Evolutionary conservation across 129 eudicot genomes (phyloP).

Genomic region (Tagetes patula): DNA sequence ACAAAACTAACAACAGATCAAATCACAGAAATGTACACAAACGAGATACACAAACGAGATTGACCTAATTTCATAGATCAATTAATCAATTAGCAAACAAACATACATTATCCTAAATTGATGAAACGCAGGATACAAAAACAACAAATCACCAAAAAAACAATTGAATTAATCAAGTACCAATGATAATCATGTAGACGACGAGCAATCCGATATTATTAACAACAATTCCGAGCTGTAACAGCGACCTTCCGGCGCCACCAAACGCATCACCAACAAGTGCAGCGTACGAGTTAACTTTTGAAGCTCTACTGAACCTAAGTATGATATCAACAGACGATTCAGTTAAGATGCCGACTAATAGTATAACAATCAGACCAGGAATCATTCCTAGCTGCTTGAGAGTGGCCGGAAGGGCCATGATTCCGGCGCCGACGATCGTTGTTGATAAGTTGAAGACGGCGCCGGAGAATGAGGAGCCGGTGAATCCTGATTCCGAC

Average conservation of each 20-base stretch:
- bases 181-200: slow-evolving; percentile 81
- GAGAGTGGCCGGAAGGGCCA: slow-evolving; percentile 91
- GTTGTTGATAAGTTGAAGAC: slow-evolving; percentile 91
- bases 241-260: slow-evolving; percentile 47
- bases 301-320: slow-evolving; percentile 67
- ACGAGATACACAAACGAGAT: too few relatives aligned
- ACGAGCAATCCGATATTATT: slow-evolving; percentile 72
- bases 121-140: not conserved
- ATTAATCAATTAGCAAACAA: slow-evolving; percentile 1
- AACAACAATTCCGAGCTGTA: slow-evolving; percentile 62
- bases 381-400: slow-evolving; percentile 76
- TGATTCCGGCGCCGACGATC: slow-evolving; percentile 91
- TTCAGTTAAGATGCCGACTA: slow-evolving; percentile 67
- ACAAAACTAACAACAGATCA: slow-evolving; percentile 5
- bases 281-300: slow-evolving; percentile 56
- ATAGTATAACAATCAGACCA: slow-evolving; percentile 48
- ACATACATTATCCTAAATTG: not conserved
- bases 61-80: slow-evolving; percentile 14
- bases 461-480: slow-evolving; percentile 81
- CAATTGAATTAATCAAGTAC: slow-evolving; percentile 24
- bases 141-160: not conserved
- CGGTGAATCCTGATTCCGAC: slow-evolving; percentile 43
- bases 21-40: not conserved
- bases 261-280: slow-evolving; percentile 75
- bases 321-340: slow-evolving; percentile 71